Evolutionary conservation across 345 rosid species (phyloP), one percentile per base, ranked within the genome.

Genomic region (Geranium brycei): DNA sequence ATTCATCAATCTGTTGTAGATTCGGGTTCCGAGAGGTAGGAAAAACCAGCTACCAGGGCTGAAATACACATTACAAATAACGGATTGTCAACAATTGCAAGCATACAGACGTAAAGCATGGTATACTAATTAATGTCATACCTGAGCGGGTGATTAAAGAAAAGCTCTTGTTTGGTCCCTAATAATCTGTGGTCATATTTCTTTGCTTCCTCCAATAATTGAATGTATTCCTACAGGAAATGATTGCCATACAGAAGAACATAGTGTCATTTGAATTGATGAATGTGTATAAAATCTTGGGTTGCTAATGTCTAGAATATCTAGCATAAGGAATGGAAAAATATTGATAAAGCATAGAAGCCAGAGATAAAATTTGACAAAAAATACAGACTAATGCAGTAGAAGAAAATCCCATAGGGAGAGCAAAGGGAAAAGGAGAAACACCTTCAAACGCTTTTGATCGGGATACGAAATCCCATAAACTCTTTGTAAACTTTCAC

Each of bases 41-140:
- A 95, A 88, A 79, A 95, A 95, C 92, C 89, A 95, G 78, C 99
- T 91, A 68, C 97, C 97, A 47, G 97, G 99, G 78, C 99, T 95
- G 87, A 72, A 77, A 77, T 66, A 51, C 67, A 72, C 32, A 61
- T 71, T 16, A 63, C 40, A 62, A 68, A 53, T 63, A 51, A 59
- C 72, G 66, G 56, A 65, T 47, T 32, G 59, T 18, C 38, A 41
- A 72, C 31, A 47, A 19, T 63, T 30, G 61, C 56, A 40, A 70
- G 62, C 60, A 41, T 17, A 60, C 67, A 15, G 51, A 18, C 63
- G 32, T 47, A 61, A 59, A 16, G 5, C 58, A 59, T 53, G 57
- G 32, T 60, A 62, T 40, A 64, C 64, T 32, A 59, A 56, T 65
- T 61, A 11, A 35, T 47, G 19, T 19, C 35, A 8, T 69, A 91